These are phyloP conservation scores for Pseudodiploospora longispora DNA, from an alignment of 2,329 filamentous ascomycete genomes.

Conservation along the genomic window DNA sequence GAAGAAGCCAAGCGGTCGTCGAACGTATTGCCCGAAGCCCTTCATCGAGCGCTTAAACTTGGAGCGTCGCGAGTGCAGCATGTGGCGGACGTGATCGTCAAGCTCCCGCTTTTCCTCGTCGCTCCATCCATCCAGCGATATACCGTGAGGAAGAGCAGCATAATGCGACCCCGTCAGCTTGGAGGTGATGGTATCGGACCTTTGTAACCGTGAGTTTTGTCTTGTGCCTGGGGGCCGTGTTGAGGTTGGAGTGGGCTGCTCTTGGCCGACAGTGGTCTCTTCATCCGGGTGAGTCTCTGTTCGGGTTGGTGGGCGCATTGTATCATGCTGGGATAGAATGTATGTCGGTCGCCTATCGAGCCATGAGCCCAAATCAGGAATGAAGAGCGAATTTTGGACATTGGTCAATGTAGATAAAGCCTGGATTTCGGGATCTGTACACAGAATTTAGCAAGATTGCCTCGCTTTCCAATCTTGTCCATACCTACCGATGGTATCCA, in stretches of 20 bases:
- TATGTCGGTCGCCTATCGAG: constrained; percentile 76
- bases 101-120: constrained; percentile 66
- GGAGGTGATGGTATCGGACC: constrained; percentile 55
- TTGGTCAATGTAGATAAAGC: constrained; percentile 80
- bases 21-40: constrained; percentile 73
- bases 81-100: constrained; percentile 80
- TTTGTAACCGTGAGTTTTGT: constrained; percentile 15
- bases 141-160: constrained; percentile 70
- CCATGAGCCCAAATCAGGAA: constrained; percentile 69
- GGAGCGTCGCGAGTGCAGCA: constrained; percentile 73
- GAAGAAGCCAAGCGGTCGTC: constrained; percentile 69
- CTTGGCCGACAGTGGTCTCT: not conserved
- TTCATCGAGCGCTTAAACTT: constrained; percentile 72
- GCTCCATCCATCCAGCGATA: constrained; percentile 65
- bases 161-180: constrained; percentile 63
- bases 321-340: constrained; percentile 48
- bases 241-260: not conserved
- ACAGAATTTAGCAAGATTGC: constrained; percentile 2
- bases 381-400: constrained; percentile 81
- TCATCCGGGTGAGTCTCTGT: not conserved
- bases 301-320: constrained; percentile 1
- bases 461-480: not conserved
- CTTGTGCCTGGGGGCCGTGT: too few relatives aligned
- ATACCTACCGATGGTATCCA: constrained; percentile 30
- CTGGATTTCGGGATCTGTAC: constrained; percentile 71